phyloP scores from a whole-genome alignment of 257 asterid species.

The Voacanga thouarsii region DNA sequence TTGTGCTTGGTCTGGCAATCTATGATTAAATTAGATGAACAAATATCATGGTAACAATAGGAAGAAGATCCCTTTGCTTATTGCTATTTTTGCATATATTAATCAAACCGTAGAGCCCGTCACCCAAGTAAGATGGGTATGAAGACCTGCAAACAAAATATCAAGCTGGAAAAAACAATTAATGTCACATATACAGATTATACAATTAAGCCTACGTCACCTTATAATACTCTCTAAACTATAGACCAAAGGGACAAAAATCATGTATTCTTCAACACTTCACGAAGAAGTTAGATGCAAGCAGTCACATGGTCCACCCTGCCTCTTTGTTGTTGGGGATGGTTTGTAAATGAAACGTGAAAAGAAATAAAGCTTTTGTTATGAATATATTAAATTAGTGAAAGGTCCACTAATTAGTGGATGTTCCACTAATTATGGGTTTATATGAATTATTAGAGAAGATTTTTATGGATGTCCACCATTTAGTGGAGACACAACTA shows the following conservation, averaged over 20 bases:
- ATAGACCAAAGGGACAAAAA: neutral
- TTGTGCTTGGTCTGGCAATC: no score
- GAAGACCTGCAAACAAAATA: conserved; percentile 57
- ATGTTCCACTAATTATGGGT: no score
- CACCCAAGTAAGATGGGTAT: conserved; percentile 89
- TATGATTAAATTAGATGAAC: no score
- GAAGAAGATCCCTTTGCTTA: conserved; percentile 45
- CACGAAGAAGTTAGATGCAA: neutral
- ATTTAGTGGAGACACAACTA: no score
- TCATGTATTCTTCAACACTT: neutral
- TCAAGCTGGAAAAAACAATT: neutral
- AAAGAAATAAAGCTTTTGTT: no score
- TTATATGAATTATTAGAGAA: no score
- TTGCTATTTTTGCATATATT: conserved; percentile 50
- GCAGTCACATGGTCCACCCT: neutral
- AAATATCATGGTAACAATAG: no score
- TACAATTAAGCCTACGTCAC: neutral
- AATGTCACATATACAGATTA: neutral
- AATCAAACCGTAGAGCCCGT: conserved; percentile 86
- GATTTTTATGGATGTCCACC: no score
- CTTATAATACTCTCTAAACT: neutral
- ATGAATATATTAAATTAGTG: no score
- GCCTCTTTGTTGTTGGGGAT: neutral
- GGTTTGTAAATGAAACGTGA: no score
- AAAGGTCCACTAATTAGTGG: no score